Percentiles rank a stretch among this genome's conserved stretches.
Conservation (phyloP, 2,329 filamentous ascomycete genomes). For the Plenodomus biglobosus region DNA sequence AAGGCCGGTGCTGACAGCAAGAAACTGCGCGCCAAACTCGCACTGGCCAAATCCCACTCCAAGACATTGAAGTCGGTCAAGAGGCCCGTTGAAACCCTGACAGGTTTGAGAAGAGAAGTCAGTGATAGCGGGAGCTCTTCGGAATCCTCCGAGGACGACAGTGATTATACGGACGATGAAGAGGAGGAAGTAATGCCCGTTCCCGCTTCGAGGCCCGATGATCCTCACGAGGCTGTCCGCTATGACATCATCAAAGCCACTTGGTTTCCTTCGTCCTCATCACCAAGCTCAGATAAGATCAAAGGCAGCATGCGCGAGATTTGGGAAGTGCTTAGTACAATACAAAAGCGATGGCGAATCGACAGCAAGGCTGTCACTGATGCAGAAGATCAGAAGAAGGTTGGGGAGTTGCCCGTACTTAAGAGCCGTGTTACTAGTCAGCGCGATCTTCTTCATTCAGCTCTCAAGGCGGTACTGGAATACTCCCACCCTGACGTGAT, state of each 20-base stretch:
- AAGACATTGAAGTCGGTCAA: slow-evolving; percentile 21
- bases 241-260: slow-evolving; percentile 64
- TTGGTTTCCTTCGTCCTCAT: slow-evolving; percentile 59
- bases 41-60: slow-evolving; percentile 26
- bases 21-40: slow-evolving; percentile 40
- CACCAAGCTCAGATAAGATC: slow-evolving; percentile 54
- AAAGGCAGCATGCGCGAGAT: slow-evolving; percentile 58
- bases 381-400: slow-evolving; percentile 60
- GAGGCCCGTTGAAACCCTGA: slow-evolving; percentile 10
- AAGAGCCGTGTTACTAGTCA: slow-evolving; percentile 61
- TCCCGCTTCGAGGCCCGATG: slow-evolving; percentile 54
- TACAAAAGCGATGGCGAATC: slow-evolving; percentile 64
- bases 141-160: slow-evolving; percentile 54
- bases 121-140: slow-evolving; percentile 51
- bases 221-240: slow-evolving; percentile 55
- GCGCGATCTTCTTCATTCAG: slow-evolving; percentile 59
- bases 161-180: slow-evolving; percentile 56
- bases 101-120: slow-evolving; percentile 30
- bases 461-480: slow-evolving; percentile 50
- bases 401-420: slow-evolving; percentile 56
- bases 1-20: slow-evolving; percentile 47
- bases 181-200: slow-evolving; percentile 59
- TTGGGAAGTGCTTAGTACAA: slow-evolving; percentile 61
- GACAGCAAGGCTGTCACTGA: slow-evolving; percentile 58
- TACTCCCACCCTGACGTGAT: slow-evolving; percentile 52